Evolutionary conservation across 306 rosid genomes (phyloP), one percentile per base, ranked within the genome.

Genomic region (Cucumis hystrix): DNA sequence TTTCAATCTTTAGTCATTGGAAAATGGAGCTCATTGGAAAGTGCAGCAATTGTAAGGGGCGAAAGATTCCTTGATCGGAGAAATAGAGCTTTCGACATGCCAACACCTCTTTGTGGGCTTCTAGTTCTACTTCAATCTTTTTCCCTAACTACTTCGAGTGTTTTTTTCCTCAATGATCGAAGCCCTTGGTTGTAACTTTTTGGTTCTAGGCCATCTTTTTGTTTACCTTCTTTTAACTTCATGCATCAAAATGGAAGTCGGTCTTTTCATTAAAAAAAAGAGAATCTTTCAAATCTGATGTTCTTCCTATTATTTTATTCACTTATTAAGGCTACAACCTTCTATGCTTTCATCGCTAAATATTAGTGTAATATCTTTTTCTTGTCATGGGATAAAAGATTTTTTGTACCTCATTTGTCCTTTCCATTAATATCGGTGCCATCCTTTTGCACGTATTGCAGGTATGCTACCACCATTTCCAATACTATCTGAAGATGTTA

Each of bases 391-490:
- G 74, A 73, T 5, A 25, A 4, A 30, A 51, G 15, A 9, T 28
- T 25, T 3, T 8, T 30, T 9, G 54, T 72, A 14, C 14, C 40
- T 13, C 20, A 45, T 25, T 14, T 6, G 45, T 33, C 45, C 47
- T 64, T 35, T 35, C 7, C 14, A 33, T 35, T 64, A 35, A 63
- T 30, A 63, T 63, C 2, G 21, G 43, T 2, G 57, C 7, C 83
- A 74, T 30, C 55, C 45, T 41, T 67, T 51, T 70, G 10, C 25
- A 23, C 40, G 25, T 23, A 35, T 33, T 78, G 16, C 87, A 91
- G 98, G 98, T 41, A 93, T 93, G 96, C 76, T 93, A 39, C 98
- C 93, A 20, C 93, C 97, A 55, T 91, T 89, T 80, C 68, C 89
- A 10, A 68, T 82, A 71, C 89, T 86, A 76, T 82, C 96, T 37